A percentile compares a stretch with the other conserved stretches of the same genome.
These are phyloP conservation scores for Theileria orientalis DNA, from an alignment of 169 alveolate species.

Conservation along the genomic window DNA sequence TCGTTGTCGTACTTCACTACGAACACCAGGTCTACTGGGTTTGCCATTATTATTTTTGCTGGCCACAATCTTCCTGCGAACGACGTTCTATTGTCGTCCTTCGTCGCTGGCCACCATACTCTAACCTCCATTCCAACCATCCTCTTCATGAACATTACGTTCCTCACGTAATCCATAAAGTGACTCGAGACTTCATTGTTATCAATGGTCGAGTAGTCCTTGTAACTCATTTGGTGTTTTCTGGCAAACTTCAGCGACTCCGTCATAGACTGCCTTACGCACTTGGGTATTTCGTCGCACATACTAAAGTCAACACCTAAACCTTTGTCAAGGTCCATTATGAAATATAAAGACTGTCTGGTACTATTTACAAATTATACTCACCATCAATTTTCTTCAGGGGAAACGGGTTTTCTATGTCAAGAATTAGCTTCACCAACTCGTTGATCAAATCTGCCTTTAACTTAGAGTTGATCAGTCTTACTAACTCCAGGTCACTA, in stretches of 20 bases:
- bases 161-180: conserved; percentile 36
- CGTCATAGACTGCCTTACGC: background rate
- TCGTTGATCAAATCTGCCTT: conserved; percentile 1
- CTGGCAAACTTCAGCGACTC: conserved; percentile 42
- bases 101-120: conserved; percentile 69
- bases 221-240: conserved; percentile 40
- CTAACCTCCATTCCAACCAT: conserved; percentile 43
- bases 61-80: conserved; percentile 72
- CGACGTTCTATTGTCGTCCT: conserved; percentile 49
- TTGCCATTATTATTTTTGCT: conserved; percentile 62
- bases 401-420: conserved; percentile 22
- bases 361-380: background rate
- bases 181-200: conserved; percentile 22
- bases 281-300: conserved; percentile 54
- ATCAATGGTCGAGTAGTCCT: conserved; percentile 1
- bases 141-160: conserved; percentile 34
- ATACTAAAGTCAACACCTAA: conserved; percentile 14
- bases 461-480: conserved; percentile 26
- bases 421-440: conserved; percentile 3
- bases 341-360: background rate
- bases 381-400: conserved; percentile 46
- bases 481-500: conserved; percentile 37
- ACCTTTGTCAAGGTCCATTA: background rate
- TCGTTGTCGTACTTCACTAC: conserved; percentile 66
- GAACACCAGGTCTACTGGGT: conserved; percentile 63